A percentile compares a stretch with the other conserved stretches of the same genome.
phyloP scores from a whole-genome alignment of 2,329 filamentous ascomycete genomes.

The Amphichorda felina region DNA sequence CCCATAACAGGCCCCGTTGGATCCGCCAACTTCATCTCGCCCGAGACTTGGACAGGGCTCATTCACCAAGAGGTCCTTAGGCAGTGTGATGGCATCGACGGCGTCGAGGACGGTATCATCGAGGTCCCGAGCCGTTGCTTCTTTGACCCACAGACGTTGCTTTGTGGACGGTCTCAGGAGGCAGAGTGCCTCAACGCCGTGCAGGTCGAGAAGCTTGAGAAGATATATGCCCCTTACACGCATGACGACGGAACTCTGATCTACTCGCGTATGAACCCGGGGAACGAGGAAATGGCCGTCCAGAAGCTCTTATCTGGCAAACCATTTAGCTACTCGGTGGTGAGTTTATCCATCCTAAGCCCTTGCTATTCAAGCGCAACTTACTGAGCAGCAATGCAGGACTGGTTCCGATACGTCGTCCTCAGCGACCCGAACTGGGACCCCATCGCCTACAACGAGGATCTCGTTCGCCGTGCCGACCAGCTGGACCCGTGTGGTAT shows the following conservation, averaged over 20 bases:
- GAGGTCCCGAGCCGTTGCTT: slow-evolving; percentile 29
- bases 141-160: slow-evolving; percentile 26
- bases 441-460: slow-evolving; percentile 24
- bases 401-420: slow-evolving; percentile 27
- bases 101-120: slow-evolving; percentile 34
- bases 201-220: slow-evolving; percentile 7
- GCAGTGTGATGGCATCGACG: slow-evolving; percentile 39
- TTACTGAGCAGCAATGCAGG: too few relatives aligned
- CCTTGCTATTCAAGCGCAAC: too few relatives aligned
- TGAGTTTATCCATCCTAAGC: too few relatives aligned
- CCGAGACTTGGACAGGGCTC: slow-evolving; percentile 9
- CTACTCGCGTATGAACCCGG: slow-evolving; percentile 32
- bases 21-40: slow-evolving; percentile 13
- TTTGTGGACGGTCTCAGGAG: slow-evolving; percentile 16
- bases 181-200: slow-evolving; percentile 20
- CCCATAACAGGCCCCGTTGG: slow-evolving; percentile 18
- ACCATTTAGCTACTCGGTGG: slow-evolving; percentile 12
- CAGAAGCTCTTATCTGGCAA: slow-evolving; percentile 17
- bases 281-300: slow-evolving; percentile 32
- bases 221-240: slow-evolving; percentile 21
- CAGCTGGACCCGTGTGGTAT: slow-evolving; percentile 20
- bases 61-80: slow-evolving; percentile 11
- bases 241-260: slow-evolving; percentile 25
- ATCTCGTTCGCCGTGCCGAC: slow-evolving; percentile 27
- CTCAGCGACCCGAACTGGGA: slow-evolving; percentile 24